Conservation (phyloP, 495 filamentous ascomycete genomes). For the Penicillium bovifimosum region DNA sequence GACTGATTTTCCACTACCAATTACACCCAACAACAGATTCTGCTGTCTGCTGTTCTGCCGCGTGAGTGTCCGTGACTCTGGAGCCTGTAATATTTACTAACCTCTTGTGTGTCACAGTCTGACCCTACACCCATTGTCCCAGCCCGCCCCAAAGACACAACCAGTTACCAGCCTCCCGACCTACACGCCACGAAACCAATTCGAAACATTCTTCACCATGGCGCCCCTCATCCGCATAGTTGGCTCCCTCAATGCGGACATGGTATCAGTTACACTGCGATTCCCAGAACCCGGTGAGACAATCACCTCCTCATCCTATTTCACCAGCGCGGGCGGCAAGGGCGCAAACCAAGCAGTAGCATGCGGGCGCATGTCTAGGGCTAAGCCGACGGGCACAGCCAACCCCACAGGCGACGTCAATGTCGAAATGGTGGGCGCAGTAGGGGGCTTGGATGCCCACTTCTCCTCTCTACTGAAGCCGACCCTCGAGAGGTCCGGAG, state of each 20-base stretch:
- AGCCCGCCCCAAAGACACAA: background rate
- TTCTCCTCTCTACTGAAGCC: conserved; percentile 32
- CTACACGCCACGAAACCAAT: background rate
- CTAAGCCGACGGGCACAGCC: conserved; percentile 17
- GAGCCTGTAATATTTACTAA: no score
- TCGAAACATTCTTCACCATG: conserved; percentile 24
- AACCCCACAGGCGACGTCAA: conserved; percentile 41
- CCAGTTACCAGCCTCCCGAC: background rate
- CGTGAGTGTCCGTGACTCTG: no score
- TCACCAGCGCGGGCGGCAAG: conserved; percentile 82
- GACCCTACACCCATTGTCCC: background rate
- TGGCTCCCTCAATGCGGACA: conserved; percentile 90
- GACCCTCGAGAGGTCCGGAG: conserved; percentile 52
- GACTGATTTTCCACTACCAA: background rate
- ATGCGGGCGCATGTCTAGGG: conserved; percentile 56
- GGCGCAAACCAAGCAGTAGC: conserved; percentile 95
- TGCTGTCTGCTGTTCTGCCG: background rate
- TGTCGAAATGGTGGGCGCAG: conserved; percentile 78
- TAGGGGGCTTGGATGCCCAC: conserved; percentile 57
- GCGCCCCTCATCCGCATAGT: conserved; percentile 65
- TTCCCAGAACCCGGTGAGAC: conserved; percentile 83
- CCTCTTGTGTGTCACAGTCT: background rate
- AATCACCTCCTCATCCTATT: conserved; percentile 70
- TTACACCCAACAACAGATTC: background rate
- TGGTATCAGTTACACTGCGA: conserved; percentile 79